Conservation (phyloP, 192 early-diverging fungal genomes). For the Linnemannia hyalina region DNA sequence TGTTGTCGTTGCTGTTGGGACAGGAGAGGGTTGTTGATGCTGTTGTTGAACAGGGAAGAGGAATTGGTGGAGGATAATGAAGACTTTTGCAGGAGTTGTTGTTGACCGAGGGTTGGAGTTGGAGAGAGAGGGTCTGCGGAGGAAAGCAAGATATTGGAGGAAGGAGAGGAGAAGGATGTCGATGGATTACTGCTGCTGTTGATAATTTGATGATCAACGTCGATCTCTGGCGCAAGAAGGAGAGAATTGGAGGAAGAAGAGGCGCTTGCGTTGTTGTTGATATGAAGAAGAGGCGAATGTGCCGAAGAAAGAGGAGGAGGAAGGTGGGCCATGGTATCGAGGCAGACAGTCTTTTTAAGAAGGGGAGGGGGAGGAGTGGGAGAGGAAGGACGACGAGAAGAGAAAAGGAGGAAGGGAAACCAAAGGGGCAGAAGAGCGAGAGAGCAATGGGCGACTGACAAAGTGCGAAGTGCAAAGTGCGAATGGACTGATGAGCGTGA, state of each 20-base stretch:
- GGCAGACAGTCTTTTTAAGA: neutral
- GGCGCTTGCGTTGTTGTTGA: neutral
- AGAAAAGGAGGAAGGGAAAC: neutral
- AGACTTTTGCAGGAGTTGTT: neutral
- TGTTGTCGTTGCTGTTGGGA: conserved; percentile 4
- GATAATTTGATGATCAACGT: neutral
- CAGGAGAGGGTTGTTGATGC: neutral
- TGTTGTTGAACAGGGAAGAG: neutral
- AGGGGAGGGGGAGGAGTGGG: neutral
- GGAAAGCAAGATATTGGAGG: neutral
- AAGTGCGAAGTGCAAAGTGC: too few species aligned
- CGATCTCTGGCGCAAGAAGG: neutral
- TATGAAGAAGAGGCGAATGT: neutral
- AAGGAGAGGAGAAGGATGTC: conserved; percentile 1
- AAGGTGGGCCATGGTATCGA: conserved; percentile 1
- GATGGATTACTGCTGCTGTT: neutral
- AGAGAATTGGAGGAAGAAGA: neutral
- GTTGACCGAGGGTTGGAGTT: neutral
- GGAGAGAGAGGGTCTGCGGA: neutral
- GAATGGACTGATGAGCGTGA: too few species aligned
- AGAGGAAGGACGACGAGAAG: neutral
- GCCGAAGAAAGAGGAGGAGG: conserved; percentile 3
- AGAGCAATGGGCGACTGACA: neutral
- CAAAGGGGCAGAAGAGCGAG: neutral
- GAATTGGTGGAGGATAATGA: neutral